These are phyloP conservation scores for Trapa bicornis DNA, from an alignment of 345 rosid genomes.

Conservation along the genomic window DNA sequence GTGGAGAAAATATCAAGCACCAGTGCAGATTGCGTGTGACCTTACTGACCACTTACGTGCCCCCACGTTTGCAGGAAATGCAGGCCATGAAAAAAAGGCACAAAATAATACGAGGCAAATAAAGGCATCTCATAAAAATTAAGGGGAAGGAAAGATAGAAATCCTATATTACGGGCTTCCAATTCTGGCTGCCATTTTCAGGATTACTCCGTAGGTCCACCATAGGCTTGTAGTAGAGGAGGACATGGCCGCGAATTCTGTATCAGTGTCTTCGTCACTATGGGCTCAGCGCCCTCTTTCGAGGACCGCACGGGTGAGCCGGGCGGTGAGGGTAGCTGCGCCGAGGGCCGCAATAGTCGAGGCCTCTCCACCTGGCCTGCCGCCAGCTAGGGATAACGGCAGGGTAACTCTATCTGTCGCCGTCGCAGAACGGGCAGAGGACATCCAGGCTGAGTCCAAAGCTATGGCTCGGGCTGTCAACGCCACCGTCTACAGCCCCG, in stretches of 20 bases:
- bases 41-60: neutral
- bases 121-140: neutral
- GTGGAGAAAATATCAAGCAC: too few species aligned
- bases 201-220: neutral
- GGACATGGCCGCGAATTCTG: constrained; percentile 8
- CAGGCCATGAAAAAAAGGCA: neutral
- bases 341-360: constrained; percentile 33
- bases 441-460: constrained; percentile 70
- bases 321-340: constrained; percentile 3
- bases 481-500: constrained; percentile 67
- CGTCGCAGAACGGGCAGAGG: constrained; percentile 42
- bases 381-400: constrained; percentile 11
- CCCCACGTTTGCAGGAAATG: neutral
- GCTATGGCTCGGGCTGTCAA: constrained; percentile 81
- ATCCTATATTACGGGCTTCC: too few species aligned
- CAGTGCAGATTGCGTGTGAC: neutral
- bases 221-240: neutral
- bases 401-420: constrained; percentile 8
- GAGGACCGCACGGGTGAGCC: constrained; percentile 4
- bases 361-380: constrained; percentile 20
- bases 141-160: too few species aligned
- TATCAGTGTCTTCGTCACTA: constrained; percentile 8
- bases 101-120: neutral
- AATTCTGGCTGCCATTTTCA: too few species aligned
- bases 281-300: constrained; percentile 6